These are phyloP conservation scores for sunflower (Helianthus annuus) DNA, from an alignment of 129 eudicot species.

Conservation along the genomic window DNA sequence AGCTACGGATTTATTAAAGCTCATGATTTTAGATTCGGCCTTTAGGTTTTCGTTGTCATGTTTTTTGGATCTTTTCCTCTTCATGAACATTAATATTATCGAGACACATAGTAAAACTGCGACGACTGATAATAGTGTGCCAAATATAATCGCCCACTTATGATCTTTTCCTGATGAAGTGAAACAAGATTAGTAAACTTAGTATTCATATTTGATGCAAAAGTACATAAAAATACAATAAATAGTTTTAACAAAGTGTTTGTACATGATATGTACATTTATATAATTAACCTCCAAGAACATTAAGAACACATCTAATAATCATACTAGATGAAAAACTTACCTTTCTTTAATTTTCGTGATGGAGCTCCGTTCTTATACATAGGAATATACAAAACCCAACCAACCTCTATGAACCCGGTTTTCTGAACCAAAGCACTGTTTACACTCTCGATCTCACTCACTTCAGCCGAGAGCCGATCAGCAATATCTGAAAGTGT, in stretches of 20 bases:
- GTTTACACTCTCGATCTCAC: slow-evolving; percentile 48
- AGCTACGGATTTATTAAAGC: slow-evolving; percentile 34
- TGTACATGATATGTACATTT: not conserved
- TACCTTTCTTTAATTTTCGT: slow-evolving; percentile 32
- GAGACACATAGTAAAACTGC: slow-evolving; percentile 51
- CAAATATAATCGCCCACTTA: slow-evolving; percentile 55
- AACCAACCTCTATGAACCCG: slow-evolving; percentile 41
- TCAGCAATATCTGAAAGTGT: slow-evolving; percentile 53
- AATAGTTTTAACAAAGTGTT: no score
- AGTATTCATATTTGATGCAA: not conserved
- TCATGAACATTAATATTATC: slow-evolving; percentile 40
- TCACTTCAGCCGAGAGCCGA: slow-evolving; percentile 51
- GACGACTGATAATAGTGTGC: slow-evolving; percentile 45
- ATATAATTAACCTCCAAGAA: not conserved
- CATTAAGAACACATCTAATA: not conserved
- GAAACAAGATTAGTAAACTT: slow-evolving; percentile 25
- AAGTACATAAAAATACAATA: not conserved
- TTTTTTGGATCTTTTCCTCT: slow-evolving; percentile 37
- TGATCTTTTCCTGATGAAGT: slow-evolving; percentile 38
- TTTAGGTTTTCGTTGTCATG: slow-evolving; percentile 42
- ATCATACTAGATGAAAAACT: not conserved
- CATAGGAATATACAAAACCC: slow-evolving; percentile 71
- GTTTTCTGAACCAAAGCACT: slow-evolving; percentile 35
- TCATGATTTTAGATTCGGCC: slow-evolving; percentile 41
- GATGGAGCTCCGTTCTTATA: slow-evolving; percentile 49